Evolutionary conservation across 495 filamentous ascomycete genomes (phyloP).

Genomic region (Platismatia glauca): DNA sequence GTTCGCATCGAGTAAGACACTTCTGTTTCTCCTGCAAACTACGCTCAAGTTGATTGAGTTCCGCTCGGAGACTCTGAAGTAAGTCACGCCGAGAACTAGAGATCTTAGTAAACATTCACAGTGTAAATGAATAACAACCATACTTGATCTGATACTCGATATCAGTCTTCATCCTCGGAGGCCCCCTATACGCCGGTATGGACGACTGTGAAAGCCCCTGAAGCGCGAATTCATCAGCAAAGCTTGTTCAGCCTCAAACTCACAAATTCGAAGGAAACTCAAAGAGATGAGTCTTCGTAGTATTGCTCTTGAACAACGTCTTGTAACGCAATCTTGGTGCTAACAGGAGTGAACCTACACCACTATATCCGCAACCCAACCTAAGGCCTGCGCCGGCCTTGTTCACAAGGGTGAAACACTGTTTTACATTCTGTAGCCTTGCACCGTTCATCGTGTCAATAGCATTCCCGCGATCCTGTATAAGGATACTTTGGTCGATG

Average conservation of each 20-base stretch:
- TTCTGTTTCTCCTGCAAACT: slow-evolving; percentile 28
- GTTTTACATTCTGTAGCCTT: slow-evolving; percentile 59
- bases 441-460: slow-evolving; percentile 58
- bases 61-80: slow-evolving; percentile 34
- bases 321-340: neutral
- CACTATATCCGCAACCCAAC: slow-evolving; percentile 46
- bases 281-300: neutral
- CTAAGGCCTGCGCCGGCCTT: slow-evolving; percentile 55
- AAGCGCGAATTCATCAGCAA: neutral
- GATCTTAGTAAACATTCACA: neutral
- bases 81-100: slow-evolving; percentile 38
- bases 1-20: slow-evolving; percentile 31
- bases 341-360: slow-evolving; percentile 12
- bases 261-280: neutral
- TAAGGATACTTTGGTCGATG: slow-evolving; percentile 78
- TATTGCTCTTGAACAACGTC: neutral
- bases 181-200: slow-evolving; percentile 40
- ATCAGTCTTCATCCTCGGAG: slow-evolving; percentile 75
- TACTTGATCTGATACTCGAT: slow-evolving; percentile 56
- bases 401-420: slow-evolving; percentile 54
- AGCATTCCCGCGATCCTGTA: slow-evolving; percentile 57
- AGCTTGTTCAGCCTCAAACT: neutral
- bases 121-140: slow-evolving; percentile 10
- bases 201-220: slow-evolving; percentile 44
- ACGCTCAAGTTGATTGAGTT: slow-evolving; percentile 34